Percentiles rank a stretch among this genome's conserved stretches.
These are phyloP conservation scores for Diaporthe citrichinensis DNA, from an alignment of 2,329 filamentous ascomycete genomes.

Conservation along the genomic window DNA sequence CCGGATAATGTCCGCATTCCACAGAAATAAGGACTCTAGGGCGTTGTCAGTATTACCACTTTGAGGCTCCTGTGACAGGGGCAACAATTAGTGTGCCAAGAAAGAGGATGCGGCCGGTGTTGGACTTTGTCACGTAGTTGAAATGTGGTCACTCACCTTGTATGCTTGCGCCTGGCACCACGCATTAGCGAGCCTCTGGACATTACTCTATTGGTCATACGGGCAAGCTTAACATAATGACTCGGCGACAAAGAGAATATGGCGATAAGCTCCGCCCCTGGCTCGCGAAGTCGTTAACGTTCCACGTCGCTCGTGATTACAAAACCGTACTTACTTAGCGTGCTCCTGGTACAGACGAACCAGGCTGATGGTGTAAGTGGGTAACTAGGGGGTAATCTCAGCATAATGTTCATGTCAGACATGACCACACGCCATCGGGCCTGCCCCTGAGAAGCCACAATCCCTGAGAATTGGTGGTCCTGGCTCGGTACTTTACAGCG, in stretches of 20 bases:
- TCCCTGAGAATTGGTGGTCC: background rate
- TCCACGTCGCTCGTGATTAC: background rate
- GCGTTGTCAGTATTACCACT: background rate
- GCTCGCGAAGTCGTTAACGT: background rate
- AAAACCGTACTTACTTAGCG: background rate
- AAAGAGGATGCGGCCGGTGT: background rate
- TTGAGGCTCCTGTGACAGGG: constrained; percentile 9
- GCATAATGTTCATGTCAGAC: background rate
- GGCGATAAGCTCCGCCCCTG: background rate
- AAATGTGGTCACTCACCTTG: background rate
- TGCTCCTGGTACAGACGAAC: background rate
- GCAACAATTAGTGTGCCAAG: constrained; percentile 4
- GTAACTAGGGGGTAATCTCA: background rate
- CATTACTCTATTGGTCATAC: too few relatives aligned
- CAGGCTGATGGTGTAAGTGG: background rate
- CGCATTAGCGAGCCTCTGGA: too few relatives aligned
- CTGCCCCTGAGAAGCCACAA: background rate
- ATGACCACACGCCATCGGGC: background rate
- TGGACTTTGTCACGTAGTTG: too few relatives aligned
- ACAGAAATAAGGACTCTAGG: background rate
- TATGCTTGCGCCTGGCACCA: background rate
- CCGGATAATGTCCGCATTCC: constrained; percentile 17
- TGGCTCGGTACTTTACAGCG: background rate
- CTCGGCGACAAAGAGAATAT: too few relatives aligned
- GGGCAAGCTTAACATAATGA: background rate